phyloP scores from a whole-genome alignment of 345 rosid species.

The thale cress (Arabidopsis thaliana) region TAIR10.1 NC_003071.7:11739001-11739500 shows the following conservation, averaged over 20 bases:
- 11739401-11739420: neutral
- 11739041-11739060: slow-evolving; percentile 81
- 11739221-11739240: slow-evolving; percentile 90
- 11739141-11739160: neutral
- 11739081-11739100: slow-evolving; percentile 98
- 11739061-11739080: slow-evolving; percentile 90
- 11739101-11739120: slow-evolving; percentile 75
- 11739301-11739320: slow-evolving; percentile 5
- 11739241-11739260: slow-evolving; percentile 48
- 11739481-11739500: slow-evolving; percentile 81
- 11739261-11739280: slow-evolving; percentile 53
- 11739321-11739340: neutral
- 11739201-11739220: slow-evolving; percentile 57
- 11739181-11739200: no score
- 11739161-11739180: neutral
- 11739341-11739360: neutral
- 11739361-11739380: no score
- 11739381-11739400: neutral
- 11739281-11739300: slow-evolving; percentile 17
- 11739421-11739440: slow-evolving; percentile 18
- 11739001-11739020: slow-evolving; percentile 59
- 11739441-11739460: no score
- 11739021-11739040: slow-evolving; percentile 79
- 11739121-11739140: neutral
- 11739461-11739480: neutral